Evolutionary conservation across 148 eudicot genomes (phyloP), one percentile per base, ranked within the genome.

Genomic region (Pouteria glomerata): DNA sequence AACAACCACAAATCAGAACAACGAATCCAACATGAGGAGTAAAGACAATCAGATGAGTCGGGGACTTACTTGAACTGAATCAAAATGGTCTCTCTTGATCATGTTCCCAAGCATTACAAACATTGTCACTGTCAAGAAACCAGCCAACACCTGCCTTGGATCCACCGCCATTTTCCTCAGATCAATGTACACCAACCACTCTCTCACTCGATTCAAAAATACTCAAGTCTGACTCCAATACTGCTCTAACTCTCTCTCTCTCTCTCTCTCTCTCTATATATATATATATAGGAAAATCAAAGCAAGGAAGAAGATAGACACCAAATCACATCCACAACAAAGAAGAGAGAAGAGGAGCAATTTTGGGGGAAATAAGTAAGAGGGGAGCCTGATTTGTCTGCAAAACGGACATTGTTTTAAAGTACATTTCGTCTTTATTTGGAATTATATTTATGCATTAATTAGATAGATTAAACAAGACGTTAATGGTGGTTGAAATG

Each of bases 61-160:
- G n/a, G 34, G n/a, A 50, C 47, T 37, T 77, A 48, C 83, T 10
- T 67, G 67, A 62, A 33, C 19, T 51, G 85, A 63, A 77, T 80
- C 84, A 60, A 94, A 83, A 76, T 94, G 97, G 52, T 94, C 97
- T 16, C 93, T 68, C 81, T 88, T 91, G 76, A 94, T 83, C 98
- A 94, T 94, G 69, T 85, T 76, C 16, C 86, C 98, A 34, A 94
- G 96, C 96, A 91, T 94, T 42, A 89, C 87, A 80, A 94, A 91
- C 98, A 94, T 94, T 19, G 98, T 86, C 14, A 89, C 62, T 3
- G 98, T 94, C 34, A 94, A 79, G 60, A 94, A 83, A n/a, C 96
- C 97, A 57, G 98, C 98, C 71, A 94, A 53, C 67, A 94, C 82
- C 70, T 94, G 98, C 58, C 97, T 82, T 64, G 97, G 97, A 91